These are phyloP conservation scores for Agrostemma githago DNA, from an alignment of 148 eudicot species.

Conservation along the genomic window DNA sequence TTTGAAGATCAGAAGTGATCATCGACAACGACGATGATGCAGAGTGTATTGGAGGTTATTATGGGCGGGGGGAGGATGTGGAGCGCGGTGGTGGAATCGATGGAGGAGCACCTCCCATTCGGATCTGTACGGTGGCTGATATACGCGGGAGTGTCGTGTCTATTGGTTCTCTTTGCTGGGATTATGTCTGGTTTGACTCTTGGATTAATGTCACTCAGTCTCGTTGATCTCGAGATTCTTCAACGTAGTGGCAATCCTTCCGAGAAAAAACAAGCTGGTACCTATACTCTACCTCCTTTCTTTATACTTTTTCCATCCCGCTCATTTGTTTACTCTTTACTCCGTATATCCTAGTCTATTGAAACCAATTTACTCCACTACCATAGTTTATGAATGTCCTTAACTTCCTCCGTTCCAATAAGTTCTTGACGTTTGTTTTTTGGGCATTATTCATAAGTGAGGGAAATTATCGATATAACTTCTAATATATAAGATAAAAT, in stretches of 20 bases:
- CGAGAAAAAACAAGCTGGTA: conserved; percentile 87
- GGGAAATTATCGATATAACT: too few species aligned
- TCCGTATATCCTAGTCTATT: too few species aligned
- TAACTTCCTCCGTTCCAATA: too few species aligned
- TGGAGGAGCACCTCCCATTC: conserved; percentile 36
- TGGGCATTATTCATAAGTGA: too few species aligned
- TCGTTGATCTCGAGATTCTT: conserved; percentile 87
- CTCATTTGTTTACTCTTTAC: background rate
- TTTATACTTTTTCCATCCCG: background rate
- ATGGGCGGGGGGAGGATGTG: too few species aligned
- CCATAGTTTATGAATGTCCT: too few species aligned
- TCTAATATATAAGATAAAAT: too few species aligned
- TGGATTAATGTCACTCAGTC: conserved; percentile 86
- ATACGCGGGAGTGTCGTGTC: conserved; percentile 60
- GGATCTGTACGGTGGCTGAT: conserved; percentile 62
- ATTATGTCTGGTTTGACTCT: conserved; percentile 89
- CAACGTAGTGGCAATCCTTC: conserved; percentile 62
- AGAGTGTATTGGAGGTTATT: too few species aligned
- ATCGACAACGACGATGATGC: conserved; percentile 13
- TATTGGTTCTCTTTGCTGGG: conserved; percentile 79
- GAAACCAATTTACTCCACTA: too few species aligned
- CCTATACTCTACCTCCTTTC: background rate
- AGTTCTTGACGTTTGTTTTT: too few species aligned
- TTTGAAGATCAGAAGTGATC: background rate
- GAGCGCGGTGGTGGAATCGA: conserved; percentile 1